phyloP scores from a whole-genome alignment of 441 rosid genomes.

The Populus tomentosa region DNA sequence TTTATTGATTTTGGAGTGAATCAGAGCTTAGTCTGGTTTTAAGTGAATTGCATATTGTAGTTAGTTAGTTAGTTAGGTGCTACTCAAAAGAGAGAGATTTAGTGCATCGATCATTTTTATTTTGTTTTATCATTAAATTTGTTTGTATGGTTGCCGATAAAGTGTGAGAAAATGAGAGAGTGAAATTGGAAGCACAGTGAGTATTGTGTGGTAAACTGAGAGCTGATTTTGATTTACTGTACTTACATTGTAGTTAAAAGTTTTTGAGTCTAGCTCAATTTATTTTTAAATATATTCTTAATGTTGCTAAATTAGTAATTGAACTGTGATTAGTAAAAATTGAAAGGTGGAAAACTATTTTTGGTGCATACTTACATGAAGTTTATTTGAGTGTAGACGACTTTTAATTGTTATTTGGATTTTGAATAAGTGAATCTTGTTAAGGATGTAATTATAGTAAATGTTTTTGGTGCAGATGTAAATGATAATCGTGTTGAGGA shows the following conservation, averaged over 20 bases:
- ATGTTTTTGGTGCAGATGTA: constrained; percentile 32
- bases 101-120: not conserved
- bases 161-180: not conserved
- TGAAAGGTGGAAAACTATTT: not conserved
- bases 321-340: not conserved
- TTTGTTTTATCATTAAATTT: not conserved
- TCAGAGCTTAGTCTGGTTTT: not conserved
- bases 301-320: not conserved
- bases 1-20: not conserved
- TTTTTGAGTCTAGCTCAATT: not conserved
- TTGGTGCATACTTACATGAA: not conserved
- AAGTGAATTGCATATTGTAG: not conserved
- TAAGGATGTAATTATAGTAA: not conserved
- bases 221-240: not conserved
- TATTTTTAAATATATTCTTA: not conserved
- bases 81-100: not conserved
- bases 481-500: constrained; percentile 35
- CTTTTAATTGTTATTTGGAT: not conserved
- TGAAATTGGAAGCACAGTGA: not conserved
- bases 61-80: not conserved
- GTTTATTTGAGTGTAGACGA: not conserved
- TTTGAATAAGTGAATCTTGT: not conserved
- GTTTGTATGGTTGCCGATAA: not conserved
- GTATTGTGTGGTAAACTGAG: not conserved
- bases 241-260: not conserved